A percentile compares a stretch with the other conserved stretches of the same genome.
Evolutionary conservation across 495 filamentous ascomycete genomes (phyloP).

Genomic region (Penicillium verhagenii): DNA sequence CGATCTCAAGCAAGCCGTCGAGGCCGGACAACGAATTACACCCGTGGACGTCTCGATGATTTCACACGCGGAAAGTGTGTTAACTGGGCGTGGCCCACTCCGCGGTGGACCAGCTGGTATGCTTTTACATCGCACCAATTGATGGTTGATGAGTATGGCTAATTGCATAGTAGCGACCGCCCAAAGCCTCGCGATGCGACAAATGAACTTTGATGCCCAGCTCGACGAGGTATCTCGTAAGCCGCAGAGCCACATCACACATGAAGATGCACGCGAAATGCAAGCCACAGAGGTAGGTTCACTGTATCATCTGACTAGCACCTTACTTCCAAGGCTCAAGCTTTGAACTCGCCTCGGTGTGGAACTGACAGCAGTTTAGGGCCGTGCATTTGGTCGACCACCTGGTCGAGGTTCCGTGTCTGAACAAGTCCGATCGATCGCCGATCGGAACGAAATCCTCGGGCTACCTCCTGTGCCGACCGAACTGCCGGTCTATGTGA

Average conservation of each 20-base stretch:
- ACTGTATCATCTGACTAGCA: background rate
- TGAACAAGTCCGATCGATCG: conserved; percentile 35
- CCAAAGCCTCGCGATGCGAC: conserved; percentile 34
- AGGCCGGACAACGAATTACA: conserved; percentile 35
- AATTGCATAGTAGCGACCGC: conserved; percentile 27
- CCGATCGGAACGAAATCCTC: conserved; percentile 35
- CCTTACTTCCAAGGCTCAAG: background rate
- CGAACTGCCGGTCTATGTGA: conserved; percentile 28
- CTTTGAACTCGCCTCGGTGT: too few relatives aligned
- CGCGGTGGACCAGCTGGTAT: conserved; percentile 56
- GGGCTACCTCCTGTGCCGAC: conserved; percentile 23
- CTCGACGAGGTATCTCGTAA: conserved; percentile 33
- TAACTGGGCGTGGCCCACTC: conserved; percentile 48
- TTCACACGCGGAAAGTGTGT: conserved; percentile 35
- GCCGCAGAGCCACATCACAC: conserved; percentile 32
- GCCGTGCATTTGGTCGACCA: conserved; percentile 35
- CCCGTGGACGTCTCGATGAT: conserved; percentile 34
- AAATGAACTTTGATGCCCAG: conserved; percentile 41
- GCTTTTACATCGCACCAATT: conserved; percentile 10
- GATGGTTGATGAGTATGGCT: background rate
- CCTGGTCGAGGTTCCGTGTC: conserved; percentile 32
- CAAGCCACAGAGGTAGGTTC: conserved; percentile 31
- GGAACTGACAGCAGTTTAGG: conserved; percentile 16
- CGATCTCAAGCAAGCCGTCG: conserved; percentile 36
- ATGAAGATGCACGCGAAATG: conserved; percentile 33